phyloP scores from a whole-genome alignment of 208 protist species.

The Trypanosoma avium region DNA sequence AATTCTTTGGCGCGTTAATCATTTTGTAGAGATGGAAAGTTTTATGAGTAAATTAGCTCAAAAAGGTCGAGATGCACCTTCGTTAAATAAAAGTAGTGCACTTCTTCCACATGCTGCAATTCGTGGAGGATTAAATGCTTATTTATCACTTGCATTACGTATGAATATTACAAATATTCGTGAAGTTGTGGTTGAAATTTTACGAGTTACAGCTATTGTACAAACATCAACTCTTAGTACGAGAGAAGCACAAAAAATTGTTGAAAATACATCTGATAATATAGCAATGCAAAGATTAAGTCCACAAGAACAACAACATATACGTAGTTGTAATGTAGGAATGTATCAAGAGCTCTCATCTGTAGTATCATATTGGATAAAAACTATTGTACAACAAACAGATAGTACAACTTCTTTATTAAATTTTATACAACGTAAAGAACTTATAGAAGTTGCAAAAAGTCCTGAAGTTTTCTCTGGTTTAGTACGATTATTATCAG shows the following conservation, averaged over 20 bases:
- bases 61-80: conserved; percentile 33
- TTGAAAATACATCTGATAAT: conserved; percentile 23
- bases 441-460: conserved; percentile 42
- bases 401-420: conserved; percentile 17
- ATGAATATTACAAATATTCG: conserved; percentile 32
- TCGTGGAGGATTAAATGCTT: conserved; percentile 79
- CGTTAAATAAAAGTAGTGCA: conserved; percentile 28
- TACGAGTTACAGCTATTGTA: conserved; percentile 46
- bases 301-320: conserved; percentile 83
- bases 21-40: conserved; percentile 58
- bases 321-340: conserved; percentile 70
- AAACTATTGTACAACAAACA: conserved; percentile 33
- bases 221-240: conserved; percentile 34
- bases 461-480: conserved; percentile 60
- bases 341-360: conserved; percentile 87
- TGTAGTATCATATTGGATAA: conserved; percentile 65
- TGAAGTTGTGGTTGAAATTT: conserved; percentile 48
- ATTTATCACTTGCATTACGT: conserved; percentile 56
- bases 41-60: conserved; percentile 33
- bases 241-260: conserved; percentile 17
- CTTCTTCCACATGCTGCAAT: conserved; percentile 77
- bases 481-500: conserved; percentile 63
- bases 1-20: conserved; percentile 73
- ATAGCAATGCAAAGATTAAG: conserved; percentile 47
- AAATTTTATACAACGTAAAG: conserved; percentile 19